Evolutionary conservation across 1,139 yeast species (phyloP), one percentile per base, ranked within the genome.

Genomic region (Candida tropicalis): DNA sequence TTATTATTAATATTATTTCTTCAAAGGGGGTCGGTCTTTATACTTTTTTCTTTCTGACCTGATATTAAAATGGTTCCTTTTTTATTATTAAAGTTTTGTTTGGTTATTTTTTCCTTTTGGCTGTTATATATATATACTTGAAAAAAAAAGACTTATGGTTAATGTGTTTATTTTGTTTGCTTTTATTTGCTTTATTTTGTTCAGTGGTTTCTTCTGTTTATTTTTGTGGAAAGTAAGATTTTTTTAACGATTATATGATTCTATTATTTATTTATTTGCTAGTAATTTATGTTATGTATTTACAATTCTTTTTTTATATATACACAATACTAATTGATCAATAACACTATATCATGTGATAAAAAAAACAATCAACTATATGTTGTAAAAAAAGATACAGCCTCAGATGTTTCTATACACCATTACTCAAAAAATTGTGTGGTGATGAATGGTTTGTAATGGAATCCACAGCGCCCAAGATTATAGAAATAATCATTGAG

Each of bases 381-480:
- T 5, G 24, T 18, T 15, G 8, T 5, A 15, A 9, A 9, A 15
- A 15, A 9, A 13, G 9, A 41, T 42, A 42, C 68, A 64, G 66
- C 65, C 69, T 65, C 70, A 64, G 69, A 60, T 43, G 27, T 28
- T 35, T 42, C 16, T 49, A 48, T 33, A 55, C 66, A 63, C 58
- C 68, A 65, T 53, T 57, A 27, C 28, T 20, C 10, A 10, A 51
- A 33, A 37, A 17, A 27, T 41, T 44, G 56, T 55, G 70, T 63
- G 69, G 70, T 65, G 69, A 56, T 50, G 51, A 34, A 49, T 55
- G 43, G 44, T 56, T 58, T 58, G 52, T 55, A 65, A 58, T 57
- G 64, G 57, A 55, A 29, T 62, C 66, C 65, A 58, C 66, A 62
- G 60, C 66, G 66, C 66, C 66, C 65, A 48, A 50, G 26, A 22